phyloP scores from a whole-genome alignment of 495 filamentous ascomycete species.

The Aspergillus mulundensis region DNA sequence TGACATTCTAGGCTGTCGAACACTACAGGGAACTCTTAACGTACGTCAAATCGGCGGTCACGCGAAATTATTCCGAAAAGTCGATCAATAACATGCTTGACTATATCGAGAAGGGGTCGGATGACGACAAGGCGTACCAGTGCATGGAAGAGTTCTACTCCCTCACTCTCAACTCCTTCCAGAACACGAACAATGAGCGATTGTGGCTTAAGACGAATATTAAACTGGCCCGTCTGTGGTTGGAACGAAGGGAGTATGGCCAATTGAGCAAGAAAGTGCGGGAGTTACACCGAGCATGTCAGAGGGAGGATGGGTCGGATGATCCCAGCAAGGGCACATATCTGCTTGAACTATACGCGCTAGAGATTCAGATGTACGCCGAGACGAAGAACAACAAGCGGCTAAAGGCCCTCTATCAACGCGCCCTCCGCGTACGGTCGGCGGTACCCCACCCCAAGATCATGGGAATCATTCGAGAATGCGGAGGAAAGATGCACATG shows the following conservation, averaged over 20 bases:
- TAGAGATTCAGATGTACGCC: constrained; percentile 98
- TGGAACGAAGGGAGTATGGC: constrained; percentile 85
- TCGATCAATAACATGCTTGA: constrained; percentile 99
- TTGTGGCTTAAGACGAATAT: constrained; percentile 98
- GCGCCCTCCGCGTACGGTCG: constrained; percentile 83
- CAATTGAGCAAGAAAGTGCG: constrained; percentile 78
- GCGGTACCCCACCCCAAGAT: constrained; percentile 98
- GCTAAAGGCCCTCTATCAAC: constrained; percentile 86
- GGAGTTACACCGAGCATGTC: constrained; percentile 86
- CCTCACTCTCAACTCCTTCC: constrained; percentile 85
- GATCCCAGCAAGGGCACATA: constrained; percentile 97
- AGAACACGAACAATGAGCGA: constrained; percentile 95
- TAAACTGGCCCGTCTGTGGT: constrained; percentile 85
- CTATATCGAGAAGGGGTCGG: constrained; percentile 90
- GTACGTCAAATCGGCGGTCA: constrained; percentile 95
- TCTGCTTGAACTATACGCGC: constrained; percentile 88
- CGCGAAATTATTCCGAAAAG: constrained; percentile 97
- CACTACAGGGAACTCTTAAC: constrained; percentile 94
- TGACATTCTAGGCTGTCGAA: constrained; percentile 69
- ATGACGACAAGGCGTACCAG: constrained; percentile 69
- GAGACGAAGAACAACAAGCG: constrained; percentile 97
- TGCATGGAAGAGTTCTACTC: constrained; percentile 98
- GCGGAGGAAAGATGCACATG: constrained; percentile 99
- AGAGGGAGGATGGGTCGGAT: constrained; percentile 82
- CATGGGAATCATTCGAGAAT: constrained; percentile 98